Evolutionary conservation across 441 rosid genomes (phyloP).

Genomic region (Bruguiera hainesii): DNA sequence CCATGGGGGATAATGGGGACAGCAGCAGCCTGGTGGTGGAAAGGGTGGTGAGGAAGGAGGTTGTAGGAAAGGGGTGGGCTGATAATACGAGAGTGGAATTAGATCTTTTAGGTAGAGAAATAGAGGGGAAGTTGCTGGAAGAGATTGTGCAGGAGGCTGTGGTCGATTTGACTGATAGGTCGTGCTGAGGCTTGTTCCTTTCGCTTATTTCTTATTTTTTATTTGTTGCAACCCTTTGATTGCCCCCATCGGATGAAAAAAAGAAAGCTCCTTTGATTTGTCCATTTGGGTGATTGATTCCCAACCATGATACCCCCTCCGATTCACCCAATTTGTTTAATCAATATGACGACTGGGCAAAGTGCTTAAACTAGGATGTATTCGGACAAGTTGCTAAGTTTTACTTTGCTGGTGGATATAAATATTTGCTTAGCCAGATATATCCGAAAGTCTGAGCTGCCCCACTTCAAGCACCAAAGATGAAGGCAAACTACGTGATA

Average conservation of each 20-base stretch:
- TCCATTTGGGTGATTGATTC: slow-evolving; percentile 29
- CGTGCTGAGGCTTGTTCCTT: slow-evolving; percentile 22
- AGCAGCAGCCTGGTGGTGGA: slow-evolving; percentile 54
- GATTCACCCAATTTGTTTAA: slow-evolving; percentile 22
- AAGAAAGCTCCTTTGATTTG: neutral
- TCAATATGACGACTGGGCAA: neutral
- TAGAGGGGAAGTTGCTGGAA: slow-evolving; percentile 58
- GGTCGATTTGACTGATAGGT: slow-evolving; percentile 38
- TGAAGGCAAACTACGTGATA: slow-evolving; percentile 4
- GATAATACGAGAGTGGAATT: slow-evolving; percentile 42
- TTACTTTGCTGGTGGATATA: slow-evolving; percentile 10
- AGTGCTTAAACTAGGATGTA: slow-evolving; percentile 12
- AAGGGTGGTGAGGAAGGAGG: slow-evolving; percentile 55
- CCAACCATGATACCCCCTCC: slow-evolving; percentile 18
- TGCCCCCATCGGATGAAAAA: too few relatives aligned
- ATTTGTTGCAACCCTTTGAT: slow-evolving; percentile 15
- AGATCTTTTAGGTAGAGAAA: slow-evolving; percentile 49
- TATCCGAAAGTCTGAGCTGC: neutral
- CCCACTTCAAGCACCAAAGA: slow-evolving; percentile 5
- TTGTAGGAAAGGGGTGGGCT: slow-evolving; percentile 65
- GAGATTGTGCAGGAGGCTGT: slow-evolving; percentile 79
- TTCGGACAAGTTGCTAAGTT: slow-evolving; percentile 9
- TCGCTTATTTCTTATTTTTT: neutral
- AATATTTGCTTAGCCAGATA: slow-evolving; percentile 6
- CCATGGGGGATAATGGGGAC: slow-evolving; percentile 39